phyloP scores from a whole-genome alignment of 495 filamentous ascomycete genomes.

The Podospora pseudocomata region DNA sequence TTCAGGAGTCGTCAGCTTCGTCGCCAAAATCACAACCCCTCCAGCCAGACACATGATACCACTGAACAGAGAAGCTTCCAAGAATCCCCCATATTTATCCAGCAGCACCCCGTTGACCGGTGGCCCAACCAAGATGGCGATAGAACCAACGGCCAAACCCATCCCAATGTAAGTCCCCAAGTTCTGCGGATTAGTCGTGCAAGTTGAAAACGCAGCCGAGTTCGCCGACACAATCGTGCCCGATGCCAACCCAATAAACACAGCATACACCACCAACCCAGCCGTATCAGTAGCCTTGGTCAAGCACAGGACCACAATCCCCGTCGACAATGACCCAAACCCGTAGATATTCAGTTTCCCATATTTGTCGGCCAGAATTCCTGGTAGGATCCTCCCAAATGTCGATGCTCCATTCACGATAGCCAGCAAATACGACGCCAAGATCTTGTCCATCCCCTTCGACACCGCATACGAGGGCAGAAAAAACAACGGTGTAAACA shows the following conservation, averaged over 20 bases:
- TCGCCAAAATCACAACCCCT: slow-evolving; percentile 21
- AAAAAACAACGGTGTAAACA: slow-evolving; percentile 57
- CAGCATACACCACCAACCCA: slow-evolving; percentile 38
- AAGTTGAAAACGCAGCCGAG: slow-evolving; percentile 41
- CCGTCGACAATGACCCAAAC: slow-evolving; percentile 31
- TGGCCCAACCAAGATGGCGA: slow-evolving; percentile 50
- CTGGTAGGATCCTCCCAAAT: slow-evolving; percentile 56
- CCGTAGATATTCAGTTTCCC: slow-evolving; percentile 51
- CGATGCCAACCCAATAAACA: slow-evolving; percentile 38
- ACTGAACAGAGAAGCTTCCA: slow-evolving; percentile 45
- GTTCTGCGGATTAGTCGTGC: slow-evolving; percentile 40
- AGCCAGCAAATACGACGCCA: slow-evolving; percentile 53
- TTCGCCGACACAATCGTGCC: slow-evolving; percentile 48
- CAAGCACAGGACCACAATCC: slow-evolving; percentile 45
- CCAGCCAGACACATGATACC: slow-evolving; percentile 41
- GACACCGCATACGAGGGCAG: slow-evolving; percentile 50
- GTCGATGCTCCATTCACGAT: slow-evolving; percentile 54
- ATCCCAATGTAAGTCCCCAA: slow-evolving; percentile 56
- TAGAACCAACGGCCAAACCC: slow-evolving; percentile 44
- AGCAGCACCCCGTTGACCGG: slow-evolving; percentile 51
- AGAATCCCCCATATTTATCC: slow-evolving; percentile 39
- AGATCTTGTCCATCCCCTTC: slow-evolving; percentile 43
- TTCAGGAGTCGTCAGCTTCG: slow-evolving; percentile 32
- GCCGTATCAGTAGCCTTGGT: slow-evolving; percentile 35
- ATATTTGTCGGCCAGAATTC: slow-evolving; percentile 51